Conservation (phyloP, 371 early-diverging fungal species). For the Mortierella polycephala region DNA sequence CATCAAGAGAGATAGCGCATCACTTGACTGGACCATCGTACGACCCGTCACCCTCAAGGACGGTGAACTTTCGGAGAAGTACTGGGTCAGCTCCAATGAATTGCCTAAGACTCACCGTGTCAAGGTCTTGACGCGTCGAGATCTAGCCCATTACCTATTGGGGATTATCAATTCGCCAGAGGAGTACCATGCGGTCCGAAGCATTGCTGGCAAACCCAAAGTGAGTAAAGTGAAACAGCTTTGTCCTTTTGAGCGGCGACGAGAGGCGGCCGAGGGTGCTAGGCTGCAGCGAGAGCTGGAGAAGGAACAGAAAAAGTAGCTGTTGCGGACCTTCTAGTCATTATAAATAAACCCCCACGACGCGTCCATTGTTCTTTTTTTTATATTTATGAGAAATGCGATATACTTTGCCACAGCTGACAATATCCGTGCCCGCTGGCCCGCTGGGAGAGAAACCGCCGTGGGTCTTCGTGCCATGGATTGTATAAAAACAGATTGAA, state of each 20-base stretch:
- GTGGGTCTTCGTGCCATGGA: no score
- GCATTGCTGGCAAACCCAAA: conserved; percentile 47
- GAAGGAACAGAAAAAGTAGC: background rate
- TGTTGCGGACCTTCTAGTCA: no score
- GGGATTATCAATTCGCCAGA: conserved; percentile 24
- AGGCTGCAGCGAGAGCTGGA: conserved; percentile 1
- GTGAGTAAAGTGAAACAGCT: conserved; percentile 12
- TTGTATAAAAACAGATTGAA: no score
- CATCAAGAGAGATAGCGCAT: conserved; percentile 30
- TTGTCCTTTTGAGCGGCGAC: conserved; percentile 25
- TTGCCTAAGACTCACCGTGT: conserved; percentile 28
- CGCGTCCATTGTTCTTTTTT: no score
- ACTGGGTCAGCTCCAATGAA: conserved; percentile 25
- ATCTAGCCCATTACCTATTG: conserved; percentile 36
- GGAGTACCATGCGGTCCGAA: conserved; percentile 27
- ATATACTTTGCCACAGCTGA: no score
- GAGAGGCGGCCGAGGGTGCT: conserved; percentile 15
- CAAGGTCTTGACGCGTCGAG: conserved; percentile 33
- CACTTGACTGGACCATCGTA: conserved; percentile 46
- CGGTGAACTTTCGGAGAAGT: conserved; percentile 30
- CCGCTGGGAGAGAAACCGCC: no score
- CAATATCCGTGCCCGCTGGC: no score
- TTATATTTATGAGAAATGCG: no score
- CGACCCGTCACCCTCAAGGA: conserved; percentile 52
- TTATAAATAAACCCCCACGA: no score